Conservation (phyloP, 306 rosid species). For the Erythrophleum fordii region DNA sequence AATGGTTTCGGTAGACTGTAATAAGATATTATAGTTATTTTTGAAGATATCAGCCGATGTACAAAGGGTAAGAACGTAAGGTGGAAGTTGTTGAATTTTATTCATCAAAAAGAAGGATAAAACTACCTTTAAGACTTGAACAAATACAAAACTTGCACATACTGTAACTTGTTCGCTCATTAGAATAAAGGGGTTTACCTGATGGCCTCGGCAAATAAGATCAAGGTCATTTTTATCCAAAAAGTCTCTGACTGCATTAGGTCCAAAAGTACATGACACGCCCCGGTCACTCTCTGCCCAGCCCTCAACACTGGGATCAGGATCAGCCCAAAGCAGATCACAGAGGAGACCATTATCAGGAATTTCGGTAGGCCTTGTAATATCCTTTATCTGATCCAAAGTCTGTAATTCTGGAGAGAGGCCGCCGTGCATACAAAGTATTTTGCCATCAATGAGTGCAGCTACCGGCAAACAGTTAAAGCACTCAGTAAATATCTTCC, state of each 20-base stretch:
- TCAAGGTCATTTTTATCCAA: slow-evolving; percentile 80
- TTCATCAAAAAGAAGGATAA: slow-evolving; percentile 1
- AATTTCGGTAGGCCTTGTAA: slow-evolving; percentile 73
- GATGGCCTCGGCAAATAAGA: slow-evolving; percentile 86
- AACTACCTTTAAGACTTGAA: neutral
- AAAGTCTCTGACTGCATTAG: slow-evolving; percentile 59
- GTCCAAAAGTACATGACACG: slow-evolving; percentile 74
- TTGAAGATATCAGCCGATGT: slow-evolving; percentile 1
- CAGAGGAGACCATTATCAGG: slow-evolving; percentile 82
- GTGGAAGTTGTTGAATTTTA: neutral
- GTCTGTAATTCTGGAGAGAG: slow-evolving; percentile 76
- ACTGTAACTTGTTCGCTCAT: neutral
- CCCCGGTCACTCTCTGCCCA: slow-evolving; percentile 86
- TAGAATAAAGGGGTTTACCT: slow-evolving; percentile 54
- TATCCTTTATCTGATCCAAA: slow-evolving; percentile 68
- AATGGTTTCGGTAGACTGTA: neutral
- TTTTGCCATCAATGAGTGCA: slow-evolving; percentile 74
- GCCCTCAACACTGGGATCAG: slow-evolving; percentile 61
- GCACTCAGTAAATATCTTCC: slow-evolving; percentile 88
- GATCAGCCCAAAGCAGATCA: slow-evolving; percentile 93
- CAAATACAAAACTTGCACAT: neutral
- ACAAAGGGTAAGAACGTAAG: neutral
- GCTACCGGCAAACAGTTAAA: slow-evolving; percentile 88
- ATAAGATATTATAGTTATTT: neutral
- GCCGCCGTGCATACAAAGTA: slow-evolving; percentile 88